These are phyloP conservation scores for Epichloe hybrida DNA, from an alignment of 2,329 filamentous ascomycete genomes.

Conservation along the genomic window DNA sequence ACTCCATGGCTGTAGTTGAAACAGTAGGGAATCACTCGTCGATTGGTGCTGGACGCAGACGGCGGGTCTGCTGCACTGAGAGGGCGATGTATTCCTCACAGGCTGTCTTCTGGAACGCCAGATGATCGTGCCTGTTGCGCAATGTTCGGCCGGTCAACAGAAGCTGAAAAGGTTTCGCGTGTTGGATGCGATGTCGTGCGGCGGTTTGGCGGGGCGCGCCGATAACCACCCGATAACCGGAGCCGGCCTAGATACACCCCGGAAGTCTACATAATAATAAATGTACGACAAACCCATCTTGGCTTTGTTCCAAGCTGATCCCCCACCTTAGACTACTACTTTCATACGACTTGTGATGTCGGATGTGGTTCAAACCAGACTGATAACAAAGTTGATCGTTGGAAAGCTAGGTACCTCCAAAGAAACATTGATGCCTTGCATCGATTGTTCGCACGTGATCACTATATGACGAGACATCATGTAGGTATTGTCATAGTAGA, in stretches of 20 bases:
- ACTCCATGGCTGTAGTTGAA: constrained; percentile 33
- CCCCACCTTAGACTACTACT: not conserved
- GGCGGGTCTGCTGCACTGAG: not conserved
- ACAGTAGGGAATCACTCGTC: constrained; percentile 11
- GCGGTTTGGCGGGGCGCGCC: not conserved
- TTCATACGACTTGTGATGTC: constrained; percentile 29
- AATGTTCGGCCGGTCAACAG: not conserved
- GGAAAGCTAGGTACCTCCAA: constrained; percentile 14
- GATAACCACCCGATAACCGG: constrained; percentile 2
- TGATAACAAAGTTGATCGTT: constrained; percentile 16
- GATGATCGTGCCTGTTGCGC: not conserved
- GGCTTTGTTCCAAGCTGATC: no score
- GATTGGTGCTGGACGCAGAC: not conserved
- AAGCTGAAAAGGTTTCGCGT: not conserved
- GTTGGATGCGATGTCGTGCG: not conserved
- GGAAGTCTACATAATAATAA: no score
- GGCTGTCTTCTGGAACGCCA: not conserved
- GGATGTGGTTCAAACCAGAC: constrained; percentile 16
- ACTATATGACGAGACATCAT: no score
- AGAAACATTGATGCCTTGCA: constrained; percentile 8
- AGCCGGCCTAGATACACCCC: not conserved
- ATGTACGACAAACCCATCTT: no score
- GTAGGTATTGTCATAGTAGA: no score
- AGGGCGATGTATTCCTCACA: not conserved
- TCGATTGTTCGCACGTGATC: no score